phyloP scores from a whole-genome alignment of 2,329 filamentous ascomycete species.

The Pyrenophora seminiperda region DNA sequence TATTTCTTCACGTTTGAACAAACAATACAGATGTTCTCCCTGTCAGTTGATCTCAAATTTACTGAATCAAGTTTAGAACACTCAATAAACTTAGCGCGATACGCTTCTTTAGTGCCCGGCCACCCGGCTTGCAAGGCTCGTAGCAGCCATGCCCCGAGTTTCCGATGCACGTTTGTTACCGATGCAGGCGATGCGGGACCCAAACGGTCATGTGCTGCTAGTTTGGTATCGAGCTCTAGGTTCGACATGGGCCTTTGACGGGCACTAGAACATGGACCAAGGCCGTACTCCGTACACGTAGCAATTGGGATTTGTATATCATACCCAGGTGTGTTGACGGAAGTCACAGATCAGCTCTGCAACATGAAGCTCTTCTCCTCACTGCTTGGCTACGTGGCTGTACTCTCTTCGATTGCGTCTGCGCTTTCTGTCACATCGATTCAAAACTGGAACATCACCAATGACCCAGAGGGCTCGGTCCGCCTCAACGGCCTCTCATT shows the following conservation, averaged over 20 bases:
- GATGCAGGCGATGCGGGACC: not conserved
- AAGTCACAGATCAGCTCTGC: not conserved
- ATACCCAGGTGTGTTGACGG: not conserved
- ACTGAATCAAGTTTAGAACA: too few relatives aligned
- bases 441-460: slow-evolving; percentile 38
- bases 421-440: slow-evolving; percentile 36
- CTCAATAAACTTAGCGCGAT: too few relatives aligned
- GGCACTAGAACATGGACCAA: not conserved
- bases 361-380: slow-evolving; percentile 25
- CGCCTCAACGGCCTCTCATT: slow-evolving; percentile 57
- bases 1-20: too few relatives aligned
- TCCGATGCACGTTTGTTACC: slow-evolving; percentile 18
- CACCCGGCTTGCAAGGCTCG: slow-evolving; percentile 20
- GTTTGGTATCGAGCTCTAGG: not conserved
- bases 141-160: slow-evolving; percentile 20
- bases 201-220: not conserved
- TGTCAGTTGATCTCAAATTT: too few relatives aligned
- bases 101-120: slow-evolving; percentile 1
- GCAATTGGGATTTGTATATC: not conserved
- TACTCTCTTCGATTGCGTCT: slow-evolving; percentile 18
- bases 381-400: slow-evolving; percentile 13
- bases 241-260: not conserved
- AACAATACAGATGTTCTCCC: too few relatives aligned
- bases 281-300: not conserved
- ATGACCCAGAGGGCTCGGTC: slow-evolving; percentile 43